Evolutionary conservation across 345 rosid species (phyloP).

Genomic region (Syzygium oleosum): DNA sequence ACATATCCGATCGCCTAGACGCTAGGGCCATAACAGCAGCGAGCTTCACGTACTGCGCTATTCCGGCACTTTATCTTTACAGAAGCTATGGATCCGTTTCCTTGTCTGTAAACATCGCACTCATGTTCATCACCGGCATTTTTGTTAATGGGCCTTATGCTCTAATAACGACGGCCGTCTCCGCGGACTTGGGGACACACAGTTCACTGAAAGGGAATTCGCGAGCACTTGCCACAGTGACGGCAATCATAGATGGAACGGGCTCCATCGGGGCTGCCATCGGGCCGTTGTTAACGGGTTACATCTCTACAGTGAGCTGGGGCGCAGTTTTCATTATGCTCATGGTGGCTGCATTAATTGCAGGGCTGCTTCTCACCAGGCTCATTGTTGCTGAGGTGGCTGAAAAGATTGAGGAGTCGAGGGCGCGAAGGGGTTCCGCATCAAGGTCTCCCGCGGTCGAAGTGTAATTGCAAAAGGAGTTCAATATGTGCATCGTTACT

Average conservation of each 20-base stretch:
- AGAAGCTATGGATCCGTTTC: slow-evolving; percentile 69
- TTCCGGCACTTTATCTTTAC: slow-evolving; percentile 80
- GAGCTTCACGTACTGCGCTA: slow-evolving; percentile 79
- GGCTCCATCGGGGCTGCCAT: slow-evolving; percentile 96
- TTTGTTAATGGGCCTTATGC: slow-evolving; percentile 93
- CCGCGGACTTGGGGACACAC: slow-evolving; percentile 91
- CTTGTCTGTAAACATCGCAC: slow-evolving; percentile 41
- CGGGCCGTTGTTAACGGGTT: slow-evolving; percentile 84
- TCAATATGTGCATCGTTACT: background rate
- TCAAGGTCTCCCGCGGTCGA: background rate
- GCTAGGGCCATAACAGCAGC: slow-evolving; percentile 93
- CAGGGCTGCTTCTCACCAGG: slow-evolving; percentile 66
- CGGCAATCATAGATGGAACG: slow-evolving; percentile 96
- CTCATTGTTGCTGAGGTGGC: slow-evolving; percentile 76
- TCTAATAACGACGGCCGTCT: slow-evolving; percentile 86
- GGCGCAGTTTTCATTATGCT: slow-evolving; percentile 79
- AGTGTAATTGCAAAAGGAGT: background rate
- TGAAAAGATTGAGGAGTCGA: slow-evolving; percentile 49
- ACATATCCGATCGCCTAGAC: slow-evolving; percentile 67
- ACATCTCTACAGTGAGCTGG: slow-evolving; percentile 83
- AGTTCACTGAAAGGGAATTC: slow-evolving; percentile 77
- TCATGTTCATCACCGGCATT: slow-evolving; percentile 80
- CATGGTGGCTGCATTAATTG: slow-evolving; percentile 26
- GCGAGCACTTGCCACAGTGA: slow-evolving; percentile 84
- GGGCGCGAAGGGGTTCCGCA: slow-evolving; percentile 2